Conservation (phyloP, 2,329 filamentous ascomycete species). For the Metarhizium rileyi region DNA sequence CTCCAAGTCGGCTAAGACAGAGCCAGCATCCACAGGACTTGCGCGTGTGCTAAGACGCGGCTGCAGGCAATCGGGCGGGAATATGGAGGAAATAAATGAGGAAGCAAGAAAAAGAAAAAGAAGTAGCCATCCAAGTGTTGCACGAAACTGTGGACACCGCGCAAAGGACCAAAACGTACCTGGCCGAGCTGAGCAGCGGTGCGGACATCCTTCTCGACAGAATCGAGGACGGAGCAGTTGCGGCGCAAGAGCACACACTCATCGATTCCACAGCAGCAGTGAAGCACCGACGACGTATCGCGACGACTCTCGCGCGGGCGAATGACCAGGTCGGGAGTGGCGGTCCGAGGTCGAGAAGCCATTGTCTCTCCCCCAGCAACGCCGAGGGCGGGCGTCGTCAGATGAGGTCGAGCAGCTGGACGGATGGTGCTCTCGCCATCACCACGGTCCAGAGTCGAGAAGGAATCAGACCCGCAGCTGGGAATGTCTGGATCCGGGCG, state of each 20-base stretch:
- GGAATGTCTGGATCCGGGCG: background rate
- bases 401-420: background rate
- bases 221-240: constrained; percentile 68
- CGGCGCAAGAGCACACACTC: constrained; percentile 75
- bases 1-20: background rate
- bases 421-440: background rate
- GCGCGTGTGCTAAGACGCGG: background rate
- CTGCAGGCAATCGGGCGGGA: too few relatives aligned
- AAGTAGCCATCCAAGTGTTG: background rate
- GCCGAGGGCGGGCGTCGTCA: constrained; percentile 2
- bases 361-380: constrained; percentile 6
- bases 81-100: too few relatives aligned
- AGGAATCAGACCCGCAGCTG: background rate
- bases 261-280: constrained; percentile 77
- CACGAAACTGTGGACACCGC: background rate
- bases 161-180: constrained; percentile 51
- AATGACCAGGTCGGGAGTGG: constrained; percentile 10
- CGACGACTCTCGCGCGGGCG: constrained; percentile 15
- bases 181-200: constrained; percentile 82
- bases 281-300: constrained; percentile 27
- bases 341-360: constrained; percentile 5
- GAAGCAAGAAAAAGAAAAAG: background rate
- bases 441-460: constrained; percentile 8
- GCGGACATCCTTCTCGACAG: constrained; percentile 78
- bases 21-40: background rate